A percentile compares a stretch with the other conserved stretches of the same genome.
Evolutionary conservation across 208 protist species (phyloP).

Genomic region (Crithidia bombi): DNA sequence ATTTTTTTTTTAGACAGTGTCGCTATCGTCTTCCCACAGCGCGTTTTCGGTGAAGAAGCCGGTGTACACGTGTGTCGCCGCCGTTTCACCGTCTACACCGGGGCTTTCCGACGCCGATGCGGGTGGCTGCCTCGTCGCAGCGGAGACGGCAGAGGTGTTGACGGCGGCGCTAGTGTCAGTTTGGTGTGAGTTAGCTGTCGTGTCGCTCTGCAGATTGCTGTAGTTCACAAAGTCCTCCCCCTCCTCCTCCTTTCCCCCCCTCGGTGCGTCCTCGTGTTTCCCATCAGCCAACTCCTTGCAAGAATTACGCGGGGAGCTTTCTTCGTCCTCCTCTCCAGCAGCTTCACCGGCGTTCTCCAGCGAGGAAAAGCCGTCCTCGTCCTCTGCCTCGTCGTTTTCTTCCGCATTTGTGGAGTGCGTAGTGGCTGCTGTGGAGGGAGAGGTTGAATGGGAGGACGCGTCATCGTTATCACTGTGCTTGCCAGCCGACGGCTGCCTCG

Average conservation of each 20-base stretch:
- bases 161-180: neutral
- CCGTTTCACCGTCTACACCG: neutral
- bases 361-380: too few relatives aligned
- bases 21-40: constrained; percentile 18
- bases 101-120: neutral
- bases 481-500: too few relatives aligned
- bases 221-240: constrained; percentile 21
- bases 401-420: too few relatives aligned
- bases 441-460: too few relatives aligned
- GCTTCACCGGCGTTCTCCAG: too few relatives aligned
- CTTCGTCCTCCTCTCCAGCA: neutral
- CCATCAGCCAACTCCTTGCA: neutral
- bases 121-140: neutral
- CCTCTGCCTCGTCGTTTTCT: constrained; percentile 1
- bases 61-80: constrained; percentile 1
- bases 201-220: constrained; percentile 26
- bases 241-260: constrained; percentile 7
- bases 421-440: too few relatives aligned
- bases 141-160: neutral
- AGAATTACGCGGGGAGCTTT: too few relatives aligned
- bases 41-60: constrained; percentile 23
- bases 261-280: neutral
- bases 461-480: too few relatives aligned
- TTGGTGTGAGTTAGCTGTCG: neutral
- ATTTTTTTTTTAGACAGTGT: too few relatives aligned